Evolutionary conservation across 345 rosid species (phyloP).

Genomic region (Raphanus raphanistrum): DNA sequence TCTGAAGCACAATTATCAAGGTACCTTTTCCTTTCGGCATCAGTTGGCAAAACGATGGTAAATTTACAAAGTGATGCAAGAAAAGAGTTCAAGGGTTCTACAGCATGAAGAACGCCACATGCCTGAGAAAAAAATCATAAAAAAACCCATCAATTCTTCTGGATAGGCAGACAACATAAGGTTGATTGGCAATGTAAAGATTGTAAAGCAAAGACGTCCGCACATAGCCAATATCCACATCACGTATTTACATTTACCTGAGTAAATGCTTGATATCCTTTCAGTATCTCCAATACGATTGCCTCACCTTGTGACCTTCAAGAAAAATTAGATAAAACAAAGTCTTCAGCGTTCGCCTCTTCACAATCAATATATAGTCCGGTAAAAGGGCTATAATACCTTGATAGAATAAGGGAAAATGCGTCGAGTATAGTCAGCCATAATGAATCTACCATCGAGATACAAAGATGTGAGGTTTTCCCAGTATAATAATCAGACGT

Average conservation of each 20-base stretch:
- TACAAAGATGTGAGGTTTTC: constrained; percentile 72
- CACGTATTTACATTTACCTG: constrained; percentile 58
- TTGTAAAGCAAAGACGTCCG: constrained; percentile 4
- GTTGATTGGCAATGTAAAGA: constrained; percentile 7
- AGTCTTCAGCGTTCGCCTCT: neutral
- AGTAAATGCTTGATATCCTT: constrained; percentile 98
- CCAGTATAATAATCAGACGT: constrained; percentile 52
- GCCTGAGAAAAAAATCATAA: constrained; percentile 56
- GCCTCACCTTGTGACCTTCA: constrained; percentile 99
- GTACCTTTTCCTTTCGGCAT: constrained; percentile 79
- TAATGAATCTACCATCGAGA: constrained; percentile 91
- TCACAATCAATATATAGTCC: constrained; percentile 18
- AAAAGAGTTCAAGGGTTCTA: constrained; percentile 93
- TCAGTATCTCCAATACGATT: constrained; percentile 88
- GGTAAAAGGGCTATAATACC: constrained; percentile 49
- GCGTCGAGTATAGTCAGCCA: constrained; percentile 98
- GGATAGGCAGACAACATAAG: constrained; percentile 22
- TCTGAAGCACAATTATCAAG: constrained; percentile 4
- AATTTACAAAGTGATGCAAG: constrained; percentile 96
- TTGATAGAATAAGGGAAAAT: constrained; percentile 86
- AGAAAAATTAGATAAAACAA: constrained; percentile 41
- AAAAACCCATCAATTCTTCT: constrained; percentile 10
- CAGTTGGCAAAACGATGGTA: constrained; percentile 81
- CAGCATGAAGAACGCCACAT: constrained; percentile 95
- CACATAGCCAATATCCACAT: constrained; percentile 17